A percentile compares a stretch with the other conserved stretches of the same genome.
Evolutionary conservation across 495 filamentous ascomycete species (phyloP).

Genomic region (Penicillium waksmanii): DNA sequence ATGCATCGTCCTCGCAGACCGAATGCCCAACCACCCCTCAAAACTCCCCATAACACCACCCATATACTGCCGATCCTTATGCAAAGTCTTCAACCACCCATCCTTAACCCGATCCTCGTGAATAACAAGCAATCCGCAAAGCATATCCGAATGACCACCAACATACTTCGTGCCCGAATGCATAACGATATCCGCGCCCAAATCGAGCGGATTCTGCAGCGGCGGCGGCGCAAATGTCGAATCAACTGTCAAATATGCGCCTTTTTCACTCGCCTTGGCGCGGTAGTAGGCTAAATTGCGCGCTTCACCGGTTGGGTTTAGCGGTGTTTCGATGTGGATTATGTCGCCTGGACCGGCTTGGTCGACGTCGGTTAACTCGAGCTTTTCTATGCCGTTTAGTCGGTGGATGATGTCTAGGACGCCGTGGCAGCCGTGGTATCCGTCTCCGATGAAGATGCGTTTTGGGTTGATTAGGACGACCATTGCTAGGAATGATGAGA

Average conservation of each 20-base stretch:
- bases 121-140: constrained; percentile 79
- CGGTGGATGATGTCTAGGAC: constrained; percentile 68
- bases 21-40: constrained; percentile 87
- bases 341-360: constrained; percentile 73
- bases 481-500: constrained; percentile 84
- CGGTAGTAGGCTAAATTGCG: constrained; percentile 68
- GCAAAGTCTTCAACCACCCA: constrained; percentile 59
- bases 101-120: constrained; percentile 36
- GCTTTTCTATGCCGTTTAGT: constrained; percentile 66
- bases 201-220: constrained; percentile 78
- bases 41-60: constrained; percentile 85
- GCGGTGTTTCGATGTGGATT: constrained; percentile 85
- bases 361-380: constrained; percentile 63
- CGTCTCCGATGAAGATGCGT: constrained; percentile 73
- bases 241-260: constrained; percentile 79
- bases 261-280: constrained; percentile 64
- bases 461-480: constrained; percentile 75
- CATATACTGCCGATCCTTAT: constrained; percentile 67
- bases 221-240: constrained; percentile 90
- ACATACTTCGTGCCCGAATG: constrained; percentile 94
- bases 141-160: constrained; percentile 91
- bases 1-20: constrained; percentile 82
- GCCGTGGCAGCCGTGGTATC: constrained; percentile 91
- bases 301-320: constrained; percentile 86
- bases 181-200: constrained; percentile 82